These are phyloP conservation scores for Vaccinium darrowii DNA, from an alignment of 148 eudicot species.

Conservation along the genomic window DNA sequence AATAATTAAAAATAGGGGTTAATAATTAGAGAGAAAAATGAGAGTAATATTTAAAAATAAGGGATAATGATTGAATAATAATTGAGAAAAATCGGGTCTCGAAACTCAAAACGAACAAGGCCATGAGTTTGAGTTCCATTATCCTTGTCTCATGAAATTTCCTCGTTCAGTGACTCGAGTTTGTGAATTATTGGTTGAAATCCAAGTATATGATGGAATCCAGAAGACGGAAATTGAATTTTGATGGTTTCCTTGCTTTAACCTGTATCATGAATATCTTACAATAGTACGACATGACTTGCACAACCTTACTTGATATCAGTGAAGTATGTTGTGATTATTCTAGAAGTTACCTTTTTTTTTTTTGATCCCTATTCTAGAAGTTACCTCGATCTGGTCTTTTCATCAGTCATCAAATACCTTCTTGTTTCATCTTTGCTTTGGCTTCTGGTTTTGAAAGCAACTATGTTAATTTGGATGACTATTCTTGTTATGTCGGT, in stretches of 20 bases:
- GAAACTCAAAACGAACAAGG: too few relatives aligned
- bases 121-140: too few relatives aligned
- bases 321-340: background rate
- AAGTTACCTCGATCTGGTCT: background rate
- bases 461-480: conserved; percentile 63
- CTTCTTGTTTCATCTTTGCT: background rate
- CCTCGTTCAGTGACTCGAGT: background rate
- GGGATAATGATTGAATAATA: too few relatives aligned
- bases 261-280: background rate
- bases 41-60: too few relatives aligned
- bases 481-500: conserved; percentile 70
- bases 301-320: background rate
- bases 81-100: too few relatives aligned
- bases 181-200: background rate
- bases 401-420: background rate
- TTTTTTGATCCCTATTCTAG: too few relatives aligned
- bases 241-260: background rate
- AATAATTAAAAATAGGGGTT: too few relatives aligned
- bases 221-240: background rate
- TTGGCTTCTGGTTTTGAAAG: conserved; percentile 64
- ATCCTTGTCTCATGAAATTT: background rate
- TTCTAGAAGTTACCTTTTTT: background rate
- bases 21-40: too few relatives aligned
- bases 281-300: background rate
- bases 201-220: background rate